These are phyloP conservation scores for Termitomyces sp. DNA, from an alignment of 768 basidiomycete genomes.

Conservation along the genomic window DNA sequence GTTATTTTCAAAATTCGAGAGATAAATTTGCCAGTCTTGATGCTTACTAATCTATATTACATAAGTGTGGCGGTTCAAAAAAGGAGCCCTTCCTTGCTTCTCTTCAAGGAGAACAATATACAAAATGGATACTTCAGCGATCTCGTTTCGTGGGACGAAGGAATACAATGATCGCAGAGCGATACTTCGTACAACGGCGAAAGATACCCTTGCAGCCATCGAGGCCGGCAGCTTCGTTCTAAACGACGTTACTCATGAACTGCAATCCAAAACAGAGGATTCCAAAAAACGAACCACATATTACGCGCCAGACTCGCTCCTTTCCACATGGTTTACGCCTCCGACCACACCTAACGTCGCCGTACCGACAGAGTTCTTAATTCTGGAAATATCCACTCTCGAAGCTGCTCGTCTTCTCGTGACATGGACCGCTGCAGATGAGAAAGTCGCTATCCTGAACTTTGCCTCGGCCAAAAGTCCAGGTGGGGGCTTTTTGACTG, in stretches of 20 bases:
- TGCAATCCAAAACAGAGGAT: slow-evolving; percentile 18
- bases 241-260: slow-evolving; percentile 23
- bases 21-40: too few species aligned
- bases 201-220: slow-evolving; percentile 44
- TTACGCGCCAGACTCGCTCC: slow-evolving; percentile 42
- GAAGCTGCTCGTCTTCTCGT: slow-evolving; percentile 46
- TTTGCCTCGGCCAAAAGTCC: slow-evolving; percentile 74
- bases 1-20: too few species aligned
- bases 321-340: slow-evolving; percentile 42
- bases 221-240: slow-evolving; percentile 32
- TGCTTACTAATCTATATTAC: too few species aligned
- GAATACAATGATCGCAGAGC: slow-evolving; percentile 20
- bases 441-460: slow-evolving; percentile 59
- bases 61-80: too few species aligned
- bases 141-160: slow-evolving; percentile 6
- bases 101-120: neutral
- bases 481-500: slow-evolving; percentile 70
- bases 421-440: slow-evolving; percentile 14
- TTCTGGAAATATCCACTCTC: slow-evolving; percentile 60
- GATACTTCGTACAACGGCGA: slow-evolving; percentile 37
- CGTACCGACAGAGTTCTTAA: slow-evolving; percentile 29
- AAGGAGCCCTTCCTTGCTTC: neutral
- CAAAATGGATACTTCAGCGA: neutral
- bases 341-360: slow-evolving; percentile 32
- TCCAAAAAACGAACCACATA: slow-evolving; percentile 41